Percentiles rank a stretch among this genome's conserved stretches.
These are phyloP conservation scores for Daedalea quercina DNA, from an alignment of 768 basidiomycete genomes.

Conservation along the genomic window DNA sequence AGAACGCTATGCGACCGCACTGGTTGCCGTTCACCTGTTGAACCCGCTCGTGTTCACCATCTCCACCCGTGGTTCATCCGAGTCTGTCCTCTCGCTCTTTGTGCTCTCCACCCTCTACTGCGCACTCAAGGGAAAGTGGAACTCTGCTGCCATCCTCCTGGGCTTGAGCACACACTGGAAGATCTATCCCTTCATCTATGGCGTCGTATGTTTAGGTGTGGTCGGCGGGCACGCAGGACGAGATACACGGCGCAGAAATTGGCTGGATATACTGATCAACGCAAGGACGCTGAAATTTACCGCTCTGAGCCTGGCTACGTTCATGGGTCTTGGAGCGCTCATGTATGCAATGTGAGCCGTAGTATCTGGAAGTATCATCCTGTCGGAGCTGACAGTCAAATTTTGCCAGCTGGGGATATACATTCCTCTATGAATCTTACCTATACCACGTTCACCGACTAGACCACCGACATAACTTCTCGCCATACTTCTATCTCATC, in stretches of 20 bases:
- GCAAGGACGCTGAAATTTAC: constrained; percentile 55
- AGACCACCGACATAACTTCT: constrained; percentile 98
- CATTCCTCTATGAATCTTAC: constrained; percentile 89
- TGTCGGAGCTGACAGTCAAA: too few relatives aligned
- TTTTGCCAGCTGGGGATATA: constrained; percentile 77
- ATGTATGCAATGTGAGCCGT: constrained; percentile 71
- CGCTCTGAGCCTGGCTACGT: constrained; percentile 61
- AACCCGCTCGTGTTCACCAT: constrained; percentile 95
- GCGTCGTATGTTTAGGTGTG: constrained; percentile 63
- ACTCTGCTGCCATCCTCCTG: constrained; percentile 59
- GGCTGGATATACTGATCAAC: constrained; percentile 38
- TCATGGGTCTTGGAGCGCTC: constrained; percentile 48
- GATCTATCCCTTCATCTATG: constrained; percentile 93
- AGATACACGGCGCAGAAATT: constrained; percentile 8
- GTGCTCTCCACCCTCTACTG: constrained; percentile 66
- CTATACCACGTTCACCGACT: constrained; percentile 87
- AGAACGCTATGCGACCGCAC: constrained; percentile 40
- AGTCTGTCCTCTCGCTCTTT: constrained; percentile 76
- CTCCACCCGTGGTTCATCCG: constrained; percentile 94
- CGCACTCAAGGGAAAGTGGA: constrained; percentile 54
- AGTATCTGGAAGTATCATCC: neutral
- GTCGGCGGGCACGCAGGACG: constrained; percentile 26
- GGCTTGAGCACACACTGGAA: constrained; percentile 94
- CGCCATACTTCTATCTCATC: constrained; percentile 93
- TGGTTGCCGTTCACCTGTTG: constrained; percentile 70